Conservation (phyloP, 495 filamentous ascomycete genomes). For the Penicillium atrosanguineum region DNA sequence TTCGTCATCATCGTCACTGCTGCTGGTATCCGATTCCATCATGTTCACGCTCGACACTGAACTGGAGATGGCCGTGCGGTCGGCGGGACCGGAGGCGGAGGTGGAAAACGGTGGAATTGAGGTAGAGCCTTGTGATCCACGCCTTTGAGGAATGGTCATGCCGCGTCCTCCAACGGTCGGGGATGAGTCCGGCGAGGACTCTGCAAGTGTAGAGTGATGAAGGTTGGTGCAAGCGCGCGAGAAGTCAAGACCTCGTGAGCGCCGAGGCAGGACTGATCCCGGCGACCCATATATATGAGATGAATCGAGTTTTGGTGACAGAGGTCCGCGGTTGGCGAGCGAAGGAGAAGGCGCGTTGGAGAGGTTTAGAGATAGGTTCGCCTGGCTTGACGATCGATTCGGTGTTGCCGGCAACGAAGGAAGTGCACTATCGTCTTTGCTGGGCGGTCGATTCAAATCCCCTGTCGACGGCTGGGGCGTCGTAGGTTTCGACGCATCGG, state of each 20-base stretch:
- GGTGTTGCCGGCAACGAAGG: slow-evolving; percentile 61
- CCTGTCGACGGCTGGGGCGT: slow-evolving; percentile 27
- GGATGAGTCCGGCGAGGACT: slow-evolving; percentile 90
- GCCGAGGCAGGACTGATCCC: slow-evolving; percentile 78
- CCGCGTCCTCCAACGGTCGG: slow-evolving; percentile 78
- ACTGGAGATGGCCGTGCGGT: slow-evolving; percentile 73
- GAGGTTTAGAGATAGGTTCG: slow-evolving; percentile 73
- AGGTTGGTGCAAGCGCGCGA: slow-evolving; percentile 92
- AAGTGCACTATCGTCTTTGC: slow-evolving; percentile 80
- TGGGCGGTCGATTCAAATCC: slow-evolving; percentile 30
- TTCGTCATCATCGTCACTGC: slow-evolving; percentile 73
- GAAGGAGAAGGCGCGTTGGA: slow-evolving; percentile 52
- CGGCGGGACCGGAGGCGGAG: slow-evolving; percentile 47
- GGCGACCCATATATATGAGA: slow-evolving; percentile 80
- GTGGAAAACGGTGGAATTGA: slow-evolving; percentile 39
- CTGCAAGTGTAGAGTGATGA: slow-evolving; percentile 91
- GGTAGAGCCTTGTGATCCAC: slow-evolving; percentile 46
- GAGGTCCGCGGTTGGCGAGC: slow-evolving; percentile 61
- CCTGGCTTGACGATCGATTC: slow-evolving; percentile 56
- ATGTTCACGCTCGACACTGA: slow-evolving; percentile 83
- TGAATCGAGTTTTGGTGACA: slow-evolving; percentile 82
- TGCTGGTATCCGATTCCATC: slow-evolving; percentile 73
- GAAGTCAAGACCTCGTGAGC: slow-evolving; percentile 86
- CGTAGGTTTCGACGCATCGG: slow-evolving; percentile 41
- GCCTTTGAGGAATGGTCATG: slow-evolving; percentile 71